Base-by-base conservation (phyloP, 2,329 filamentous ascomycete species). In the Blastomyces gilchristii region DNA sequence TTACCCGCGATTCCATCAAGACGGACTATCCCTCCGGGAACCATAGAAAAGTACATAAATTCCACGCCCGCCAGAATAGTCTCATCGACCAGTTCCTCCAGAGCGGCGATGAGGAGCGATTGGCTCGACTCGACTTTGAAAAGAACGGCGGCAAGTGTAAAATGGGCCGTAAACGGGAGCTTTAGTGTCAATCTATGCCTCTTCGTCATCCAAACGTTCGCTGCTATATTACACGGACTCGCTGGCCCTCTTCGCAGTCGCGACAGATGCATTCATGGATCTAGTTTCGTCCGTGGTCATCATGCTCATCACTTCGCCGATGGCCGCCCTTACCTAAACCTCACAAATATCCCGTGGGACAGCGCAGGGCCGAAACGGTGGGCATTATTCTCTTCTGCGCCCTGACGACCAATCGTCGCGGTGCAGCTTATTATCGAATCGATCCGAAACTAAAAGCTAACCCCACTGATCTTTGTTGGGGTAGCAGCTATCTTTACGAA, bases 381-480 rank as follows among this genome's bases (percentile, higher is more conserved):
- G 85, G 84, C 37, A 84, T 87, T 65, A 84, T 87, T 68, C 80
- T 87, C 56, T 87, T 87, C 72, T 86, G 84, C 66, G 83, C 84
- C 53, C 76, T 87, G 64, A 87, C 87, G 83, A 86, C 85, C 1
- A 87, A 87, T 84, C 0, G 84, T 86, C 3, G 83, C 85, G 58
- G 83, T 86, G 37, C 82, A 87, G 68, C 75, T 87, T 37, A 80
- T 85, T 58, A 74, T 86, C 63, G 82, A 86, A 66, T 87, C 84
- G 28, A 78, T 77, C n/a, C 78, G 83, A 62, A 78, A 56, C 76
- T 85, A 58, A 76, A 76, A 84, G 59, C 73, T 84, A 54, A 75
- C 85, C 54, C 83, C 83, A 14, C 73, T 87, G 18, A 70, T 80
- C 11, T 84, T 83, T 60, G 80, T 85, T 7, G 78, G 79, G 22